Percentiles rank a stretch among this genome's conserved stretches.
These are phyloP conservation scores for Pleurotus sapidus DNA, from an alignment of 768 basidiomycete species.

Conservation along the genomic window DNA sequence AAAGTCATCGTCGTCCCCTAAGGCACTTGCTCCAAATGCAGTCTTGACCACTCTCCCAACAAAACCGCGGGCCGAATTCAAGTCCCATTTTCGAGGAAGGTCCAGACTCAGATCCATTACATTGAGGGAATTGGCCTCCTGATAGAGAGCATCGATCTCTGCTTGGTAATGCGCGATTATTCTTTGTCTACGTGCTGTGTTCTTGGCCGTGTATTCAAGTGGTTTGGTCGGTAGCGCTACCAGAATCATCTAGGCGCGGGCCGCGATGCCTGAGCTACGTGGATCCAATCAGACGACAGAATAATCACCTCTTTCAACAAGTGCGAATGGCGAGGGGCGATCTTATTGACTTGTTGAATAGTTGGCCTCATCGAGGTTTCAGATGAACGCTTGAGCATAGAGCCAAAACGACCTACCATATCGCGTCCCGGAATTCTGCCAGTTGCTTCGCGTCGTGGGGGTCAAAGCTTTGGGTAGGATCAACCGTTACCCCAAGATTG, in stretches of 20 bases:
- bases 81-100: neutral
- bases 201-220: slow-evolving; percentile 30
- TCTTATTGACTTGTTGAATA: slow-evolving; percentile 19
- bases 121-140: neutral
- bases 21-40: neutral
- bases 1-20: neutral
- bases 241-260: slow-evolving; percentile 26
- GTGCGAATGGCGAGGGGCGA: slow-evolving; percentile 23
- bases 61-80: neutral
- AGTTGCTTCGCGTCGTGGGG: slow-evolving; percentile 5
- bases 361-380: slow-evolving; percentile 17
- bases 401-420: slow-evolving; percentile 3
- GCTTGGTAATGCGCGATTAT: slow-evolving; percentile 25
- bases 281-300: neutral
- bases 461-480: slow-evolving; percentile 21
- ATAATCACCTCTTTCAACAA: slow-evolving; percentile 22
- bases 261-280: neutral
- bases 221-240: slow-evolving; percentile 26
- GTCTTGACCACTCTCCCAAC: neutral
- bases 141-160: slow-evolving; percentile 31
- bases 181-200: slow-evolving; percentile 22
- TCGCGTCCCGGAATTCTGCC: slow-evolving; percentile 1
- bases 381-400: slow-evolving; percentile 12
- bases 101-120: neutral
- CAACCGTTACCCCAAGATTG: slow-evolving; percentile 26